A percentile compares a stretch with the other conserved stretches of the same genome.
Conservation (phyloP, 257 asterid genomes). For the Coffea eugenioides region DNA sequence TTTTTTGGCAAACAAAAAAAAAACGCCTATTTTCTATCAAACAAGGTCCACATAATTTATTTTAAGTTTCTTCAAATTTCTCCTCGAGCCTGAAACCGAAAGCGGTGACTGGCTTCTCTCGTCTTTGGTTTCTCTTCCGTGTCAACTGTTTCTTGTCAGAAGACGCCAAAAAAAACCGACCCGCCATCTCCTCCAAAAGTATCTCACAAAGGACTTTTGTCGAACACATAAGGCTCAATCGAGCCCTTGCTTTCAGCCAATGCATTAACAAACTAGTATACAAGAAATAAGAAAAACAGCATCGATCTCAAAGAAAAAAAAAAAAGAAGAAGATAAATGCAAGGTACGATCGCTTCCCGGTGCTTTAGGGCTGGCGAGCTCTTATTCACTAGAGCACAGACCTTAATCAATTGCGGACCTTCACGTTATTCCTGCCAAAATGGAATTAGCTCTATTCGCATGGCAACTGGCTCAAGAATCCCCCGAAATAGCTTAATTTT, state of each 20-base stretch:
- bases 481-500: slow-evolving; percentile 15
- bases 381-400: slow-evolving; percentile 19
- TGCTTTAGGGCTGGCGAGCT: slow-evolving; percentile 29
- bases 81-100: not conserved
- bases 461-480: not conserved
- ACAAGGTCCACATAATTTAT: too few species aligned
- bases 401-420: slow-evolving; percentile 6
- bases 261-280: not conserved
- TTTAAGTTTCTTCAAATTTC: too few species aligned
- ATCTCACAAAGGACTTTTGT: not conserved
- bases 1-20: too few species aligned
- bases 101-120: not conserved
- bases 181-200: too few species aligned
- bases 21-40: too few species aligned
- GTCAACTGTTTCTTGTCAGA: not conserved
- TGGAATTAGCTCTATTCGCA: slow-evolving; percentile 2
- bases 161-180: not conserved
- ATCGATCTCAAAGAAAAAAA: not conserved
- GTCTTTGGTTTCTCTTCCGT: too few species aligned
- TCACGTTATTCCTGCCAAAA: slow-evolving; percentile 9
- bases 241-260: not conserved
- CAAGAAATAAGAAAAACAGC: not conserved
- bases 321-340: slow-evolving; percentile 14
- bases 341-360: slow-evolving; percentile 23
- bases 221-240: slow-evolving; percentile 1